Evolutionary conservation across 1,284 basidiomycete genomes (phyloP).

Genomic region (Puccinia triticina): DNA sequence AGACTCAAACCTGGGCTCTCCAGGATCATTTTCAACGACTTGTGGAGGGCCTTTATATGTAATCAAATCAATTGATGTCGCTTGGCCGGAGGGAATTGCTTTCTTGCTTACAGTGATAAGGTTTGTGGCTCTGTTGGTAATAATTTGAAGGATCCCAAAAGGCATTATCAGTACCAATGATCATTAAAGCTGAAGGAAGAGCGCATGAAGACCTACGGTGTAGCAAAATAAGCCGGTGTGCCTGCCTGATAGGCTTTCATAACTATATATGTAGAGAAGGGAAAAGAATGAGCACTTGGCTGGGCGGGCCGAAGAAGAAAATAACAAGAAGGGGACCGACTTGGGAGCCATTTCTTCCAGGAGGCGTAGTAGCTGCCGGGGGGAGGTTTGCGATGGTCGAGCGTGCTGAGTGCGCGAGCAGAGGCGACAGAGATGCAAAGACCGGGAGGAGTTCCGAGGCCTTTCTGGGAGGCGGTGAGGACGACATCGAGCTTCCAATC

Average conservation of each 20-base stretch:
- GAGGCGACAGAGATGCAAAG: slow-evolving; percentile 83
- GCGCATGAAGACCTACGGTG: slow-evolving; percentile 62
- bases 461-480: slow-evolving; percentile 89
- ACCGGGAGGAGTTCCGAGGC: slow-evolving; percentile 91
- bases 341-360: slow-evolving; percentile 70
- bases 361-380: slow-evolving; percentile 81
- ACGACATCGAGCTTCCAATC: slow-evolving; percentile 91
- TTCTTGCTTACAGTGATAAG: slow-evolving; percentile 57
- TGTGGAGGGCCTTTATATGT: slow-evolving; percentile 78
- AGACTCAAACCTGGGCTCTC: slow-evolving; percentile 67
- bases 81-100: slow-evolving; percentile 10
- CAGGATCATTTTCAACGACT: slow-evolving; percentile 75
- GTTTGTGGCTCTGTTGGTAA: slow-evolving; percentile 52
- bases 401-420: slow-evolving; percentile 75
- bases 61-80: slow-evolving; percentile 53
- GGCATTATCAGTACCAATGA: not conserved
- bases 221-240: slow-evolving; percentile 83
- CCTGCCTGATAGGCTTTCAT: slow-evolving; percentile 85
- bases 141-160: not conserved
- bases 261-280: slow-evolving; percentile 63
- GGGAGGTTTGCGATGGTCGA: slow-evolving; percentile 72
- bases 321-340: slow-evolving; percentile 53
- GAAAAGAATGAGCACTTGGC: not conserved
- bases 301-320: slow-evolving; percentile 21
- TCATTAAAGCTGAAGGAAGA: no score